Evolutionary conservation across 176 grass and related monocot genomes (phyloP).

Genomic region (Olyra latifolia): DNA sequence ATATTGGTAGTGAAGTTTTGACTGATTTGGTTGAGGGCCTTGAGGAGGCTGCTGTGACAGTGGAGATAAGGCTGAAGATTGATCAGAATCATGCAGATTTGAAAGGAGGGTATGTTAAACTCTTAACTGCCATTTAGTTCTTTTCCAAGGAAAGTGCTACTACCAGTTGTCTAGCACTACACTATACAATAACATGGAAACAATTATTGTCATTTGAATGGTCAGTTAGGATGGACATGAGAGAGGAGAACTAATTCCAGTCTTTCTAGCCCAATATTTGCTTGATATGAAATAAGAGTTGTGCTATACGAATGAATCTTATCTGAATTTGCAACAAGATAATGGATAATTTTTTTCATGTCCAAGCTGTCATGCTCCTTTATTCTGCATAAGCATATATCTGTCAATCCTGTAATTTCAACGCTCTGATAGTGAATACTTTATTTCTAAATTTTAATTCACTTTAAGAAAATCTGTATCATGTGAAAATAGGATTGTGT

Average conservation of each 20-base stretch:
- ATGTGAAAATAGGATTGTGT: not conserved
- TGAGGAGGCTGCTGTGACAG: constrained; percentile 70
- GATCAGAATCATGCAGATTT: constrained; percentile 85
- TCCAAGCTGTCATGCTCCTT: not conserved
- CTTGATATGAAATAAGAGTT: not conserved
- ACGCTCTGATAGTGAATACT: not conserved
- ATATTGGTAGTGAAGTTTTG: constrained; percentile 65
- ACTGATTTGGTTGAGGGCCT: constrained; percentile 85
- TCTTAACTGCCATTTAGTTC: constrained; percentile 16
- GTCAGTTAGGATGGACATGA: not conserved
- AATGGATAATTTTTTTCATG: too few relatives aligned
- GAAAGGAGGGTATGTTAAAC: constrained; percentile 74
- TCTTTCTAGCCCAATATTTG: not conserved
- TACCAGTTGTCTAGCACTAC: not conserved
- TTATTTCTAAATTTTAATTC: not conserved
- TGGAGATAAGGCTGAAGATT: constrained; percentile 91
- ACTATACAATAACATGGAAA: constrained; percentile 1
- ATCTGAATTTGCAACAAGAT: not conserved
- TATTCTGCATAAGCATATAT: not conserved
- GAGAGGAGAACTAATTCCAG: not conserved
- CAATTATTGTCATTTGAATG: not conserved
- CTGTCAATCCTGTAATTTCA: constrained; percentile 1
- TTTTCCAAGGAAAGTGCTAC: not conserved
- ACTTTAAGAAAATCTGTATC: constrained; percentile 1
- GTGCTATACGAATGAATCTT: not conserved